Conservation (phyloP, 2,329 filamentous ascomycete species). For the Microcyclospora pomicola region DNA sequence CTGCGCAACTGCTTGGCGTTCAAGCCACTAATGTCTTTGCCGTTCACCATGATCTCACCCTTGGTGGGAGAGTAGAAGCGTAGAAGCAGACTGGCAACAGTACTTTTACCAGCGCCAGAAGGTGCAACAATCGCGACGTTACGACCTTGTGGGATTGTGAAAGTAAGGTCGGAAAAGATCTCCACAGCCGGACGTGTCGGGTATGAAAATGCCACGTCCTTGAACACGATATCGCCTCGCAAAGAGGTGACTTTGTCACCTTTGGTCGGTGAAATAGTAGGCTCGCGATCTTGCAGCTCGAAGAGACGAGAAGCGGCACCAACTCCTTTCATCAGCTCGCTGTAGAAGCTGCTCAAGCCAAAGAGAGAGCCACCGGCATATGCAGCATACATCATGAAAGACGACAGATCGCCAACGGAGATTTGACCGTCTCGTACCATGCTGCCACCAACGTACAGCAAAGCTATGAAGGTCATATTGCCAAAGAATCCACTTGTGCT, state of each 20-base stretch:
- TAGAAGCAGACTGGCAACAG: slow-evolving; percentile 78
- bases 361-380: slow-evolving; percentile 79
- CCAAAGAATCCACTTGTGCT: slow-evolving; percentile 75
- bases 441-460: slow-evolving; percentile 79
- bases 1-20: slow-evolving; percentile 87
- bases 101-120: slow-evolving; percentile 91
- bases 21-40: slow-evolving; percentile 67
- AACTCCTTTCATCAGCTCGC: slow-evolving; percentile 96
- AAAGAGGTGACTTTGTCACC: slow-evolving; percentile 69
- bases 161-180: slow-evolving; percentile 81
- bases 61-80: slow-evolving; percentile 77
- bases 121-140: slow-evolving; percentile 96
- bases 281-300: slow-evolving; percentile 81
- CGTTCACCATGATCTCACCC: slow-evolving; percentile 71
- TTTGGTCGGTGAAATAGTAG: slow-evolving; percentile 74
- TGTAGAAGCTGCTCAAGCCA: slow-evolving; percentile 90
- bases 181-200: slow-evolving; percentile 81
- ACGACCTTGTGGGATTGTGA: slow-evolving; percentile 81
- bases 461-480: slow-evolving; percentile 86
- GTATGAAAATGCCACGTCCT: slow-evolving; percentile 77
- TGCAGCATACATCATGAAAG: slow-evolving; percentile 96
- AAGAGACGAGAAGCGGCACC: slow-evolving; percentile 93
- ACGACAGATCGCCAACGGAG: slow-evolving; percentile 81
- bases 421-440: slow-evolving; percentile 80
- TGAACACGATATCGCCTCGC: slow-evolving; percentile 77